Evolutionary conservation across 768 basidiomycete genomes (phyloP).

Genomic region (Cystofilobasidium bisporidii): DNA sequence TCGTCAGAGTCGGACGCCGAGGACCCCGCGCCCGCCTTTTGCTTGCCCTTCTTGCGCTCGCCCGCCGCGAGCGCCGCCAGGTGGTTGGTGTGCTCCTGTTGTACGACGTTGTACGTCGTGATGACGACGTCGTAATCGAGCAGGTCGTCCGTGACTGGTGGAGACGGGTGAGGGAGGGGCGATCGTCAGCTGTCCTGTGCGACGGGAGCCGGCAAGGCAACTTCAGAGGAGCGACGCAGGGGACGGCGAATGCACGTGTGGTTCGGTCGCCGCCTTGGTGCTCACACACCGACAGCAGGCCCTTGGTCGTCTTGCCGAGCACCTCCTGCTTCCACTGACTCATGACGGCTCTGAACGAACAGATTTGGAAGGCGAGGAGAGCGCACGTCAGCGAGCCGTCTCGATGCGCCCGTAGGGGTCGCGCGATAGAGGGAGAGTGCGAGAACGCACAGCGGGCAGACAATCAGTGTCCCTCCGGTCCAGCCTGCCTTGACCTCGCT

Average conservation of each 20-base stretch:
- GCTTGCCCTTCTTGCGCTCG: conserved; percentile 43
- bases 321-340: conserved; percentile 87
- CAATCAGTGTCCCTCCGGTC: conserved; percentile 39
- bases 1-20: conserved; percentile 45
- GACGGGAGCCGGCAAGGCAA: not conserved
- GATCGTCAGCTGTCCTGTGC: no score
- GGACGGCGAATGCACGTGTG: not conserved
- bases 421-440: no score
- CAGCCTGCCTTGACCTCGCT: conserved; percentile 64
- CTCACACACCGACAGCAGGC: conserved; percentile 57
- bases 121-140: conserved; percentile 45
- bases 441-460: conserved; percentile 34
- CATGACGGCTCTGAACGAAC: conserved; percentile 50
- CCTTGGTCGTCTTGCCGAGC: conserved; percentile 52
- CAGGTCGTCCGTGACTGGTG: conserved; percentile 36
- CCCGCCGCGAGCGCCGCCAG: conserved; percentile 41
- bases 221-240: no score
- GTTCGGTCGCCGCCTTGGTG: conserved; percentile 57
- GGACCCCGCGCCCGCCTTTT: conserved; percentile 41
- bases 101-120: conserved; percentile 76
- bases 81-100: conserved; percentile 62
- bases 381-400: no score
- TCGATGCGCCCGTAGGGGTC: no score
- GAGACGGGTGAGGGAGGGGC: no score
- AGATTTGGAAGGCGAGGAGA: not conserved